Conservation (phyloP, 805 yeast genomes). For the Candida pini region DNA sequence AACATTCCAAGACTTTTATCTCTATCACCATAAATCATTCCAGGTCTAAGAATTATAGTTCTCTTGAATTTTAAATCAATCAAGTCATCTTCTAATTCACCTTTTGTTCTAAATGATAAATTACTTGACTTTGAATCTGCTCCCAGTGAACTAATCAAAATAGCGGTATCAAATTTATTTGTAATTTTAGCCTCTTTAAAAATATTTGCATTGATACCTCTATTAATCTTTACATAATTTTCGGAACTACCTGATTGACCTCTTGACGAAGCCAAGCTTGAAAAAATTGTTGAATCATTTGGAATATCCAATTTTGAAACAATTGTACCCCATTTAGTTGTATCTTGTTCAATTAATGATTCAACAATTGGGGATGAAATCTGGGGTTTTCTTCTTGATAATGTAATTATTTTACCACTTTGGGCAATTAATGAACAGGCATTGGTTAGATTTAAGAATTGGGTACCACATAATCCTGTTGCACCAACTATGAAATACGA, state of each 20-base stretch:
- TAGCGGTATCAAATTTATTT: slow-evolving; percentile 57
- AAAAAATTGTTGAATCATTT: slow-evolving; percentile 41
- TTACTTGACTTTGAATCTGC: slow-evolving; percentile 54
- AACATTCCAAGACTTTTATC: slow-evolving; percentile 34
- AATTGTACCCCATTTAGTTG: slow-evolving; percentile 44
- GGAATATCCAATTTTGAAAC: slow-evolving; percentile 28
- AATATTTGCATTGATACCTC: slow-evolving; percentile 60
- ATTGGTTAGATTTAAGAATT: slow-evolving; percentile 43
- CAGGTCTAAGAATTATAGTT: slow-evolving; percentile 75
- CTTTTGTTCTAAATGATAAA: slow-evolving; percentile 64
- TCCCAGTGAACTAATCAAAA: slow-evolving; percentile 63
- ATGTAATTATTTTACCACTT: slow-evolving; percentile 41
- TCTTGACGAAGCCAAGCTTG: slow-evolving; percentile 73
- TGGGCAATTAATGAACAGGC: slow-evolving; percentile 30
- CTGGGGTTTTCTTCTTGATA: slow-evolving; percentile 44
- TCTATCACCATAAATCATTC: slow-evolving; percentile 63
- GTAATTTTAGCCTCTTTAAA: slow-evolving; percentile 70
- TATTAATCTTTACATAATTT: slow-evolving; percentile 65
- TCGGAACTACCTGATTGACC: slow-evolving; percentile 67
- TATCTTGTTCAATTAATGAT: slow-evolving; percentile 39
- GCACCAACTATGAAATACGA: slow-evolving; percentile 60
- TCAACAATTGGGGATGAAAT: slow-evolving; percentile 20
- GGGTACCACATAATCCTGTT: slow-evolving; percentile 72
- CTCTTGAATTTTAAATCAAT: slow-evolving; percentile 58
- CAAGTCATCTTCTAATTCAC: slow-evolving; percentile 67